Base-by-base conservation (phyloP, 306 rosid species). In the Prinsepia uniflora region DNA sequence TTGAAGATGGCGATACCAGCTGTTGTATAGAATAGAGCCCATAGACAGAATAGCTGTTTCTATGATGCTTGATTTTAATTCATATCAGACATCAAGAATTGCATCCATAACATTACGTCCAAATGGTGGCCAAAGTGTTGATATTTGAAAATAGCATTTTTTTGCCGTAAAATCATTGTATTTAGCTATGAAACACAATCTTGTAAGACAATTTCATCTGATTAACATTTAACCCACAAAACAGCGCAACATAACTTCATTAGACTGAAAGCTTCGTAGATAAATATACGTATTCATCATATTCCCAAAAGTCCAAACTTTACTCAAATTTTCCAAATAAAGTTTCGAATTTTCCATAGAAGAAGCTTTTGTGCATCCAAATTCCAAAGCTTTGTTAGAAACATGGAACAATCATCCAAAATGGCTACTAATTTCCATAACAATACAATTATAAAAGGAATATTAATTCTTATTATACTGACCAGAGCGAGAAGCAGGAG, bases 401-500 rank as follows among this genome's bases (percentile, higher is more conserved):
- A 24, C 30, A 24, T 6, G 47, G 6, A 4, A 30, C 9, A 63
- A 7, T 17, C 8, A 63, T 63, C 67, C 30, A 15, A 54, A 67
- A 60, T 8, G 6, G 19, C 47, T 40, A 43, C 12, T 2, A 50
- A 54, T n/a, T 39, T 12, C n/a, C n/a, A 44, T 47, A n/a, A 8
- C 13, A 53, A 18, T 14, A 10, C 56, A 18, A 5, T 20, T 2
- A 43, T 11, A 68, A n/a, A n/a, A 40, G 6, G 39, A 57, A 19
- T 49, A 24, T 24, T 24, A 24, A 30, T 30, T 22, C 53, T 2
- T 30, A 56, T 1, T 15, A 53, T 7, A 57, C 77, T 77, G 68
- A 89, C 92, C 90, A 58, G 95, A 84, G 63, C n/a, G n/a, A n/a
- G n/a, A n/a, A n/a, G 74, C 48, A 57, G 87, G 65, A 49, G 80